phyloP scores from a whole-genome alignment of 108 stramenopile genomes.

The Poteriospumella lacustris region DNA sequence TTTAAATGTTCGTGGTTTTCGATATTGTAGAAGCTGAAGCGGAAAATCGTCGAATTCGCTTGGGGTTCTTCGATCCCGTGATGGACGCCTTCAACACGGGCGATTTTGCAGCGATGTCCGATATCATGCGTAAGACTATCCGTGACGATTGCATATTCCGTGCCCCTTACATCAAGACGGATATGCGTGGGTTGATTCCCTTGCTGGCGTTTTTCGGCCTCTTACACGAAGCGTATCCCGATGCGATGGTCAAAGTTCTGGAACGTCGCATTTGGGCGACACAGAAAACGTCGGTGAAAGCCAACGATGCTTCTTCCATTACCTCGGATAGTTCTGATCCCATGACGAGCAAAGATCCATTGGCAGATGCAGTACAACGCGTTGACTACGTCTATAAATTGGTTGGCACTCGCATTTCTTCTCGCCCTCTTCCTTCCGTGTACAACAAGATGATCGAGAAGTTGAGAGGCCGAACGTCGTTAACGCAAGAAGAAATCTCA shows the following conservation, averaged over 20 bases:
- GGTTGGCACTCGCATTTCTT: background rate
- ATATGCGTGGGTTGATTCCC: background rate
- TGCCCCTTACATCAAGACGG: background rate
- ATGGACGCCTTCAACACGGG: background rate
- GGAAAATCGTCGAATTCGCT: too few species aligned
- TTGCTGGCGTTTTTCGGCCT: background rate
- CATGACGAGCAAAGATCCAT: background rate
- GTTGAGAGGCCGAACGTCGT: background rate
- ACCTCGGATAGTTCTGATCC: background rate
- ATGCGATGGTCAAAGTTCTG: background rate
- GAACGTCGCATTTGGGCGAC: background rate
- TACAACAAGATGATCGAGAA: background rate
- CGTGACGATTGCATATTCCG: background rate
- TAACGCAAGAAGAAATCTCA: background rate
- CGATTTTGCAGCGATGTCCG: too few species aligned
- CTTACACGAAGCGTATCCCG: background rate
- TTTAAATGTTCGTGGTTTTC: too few species aligned
- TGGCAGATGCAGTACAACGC: too few species aligned
- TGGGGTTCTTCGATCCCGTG: background rate
- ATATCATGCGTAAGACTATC: background rate
- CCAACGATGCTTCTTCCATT: background rate
- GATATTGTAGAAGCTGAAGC: too few species aligned
- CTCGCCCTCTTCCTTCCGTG: background rate
- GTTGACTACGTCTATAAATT: background rate
- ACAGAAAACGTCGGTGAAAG: background rate